Evolutionary conservation across 2,329 filamentous ascomycete species (phyloP), one percentile per base, ranked within the genome.

Genomic region (Colletotrichum cuscutae): DNA sequence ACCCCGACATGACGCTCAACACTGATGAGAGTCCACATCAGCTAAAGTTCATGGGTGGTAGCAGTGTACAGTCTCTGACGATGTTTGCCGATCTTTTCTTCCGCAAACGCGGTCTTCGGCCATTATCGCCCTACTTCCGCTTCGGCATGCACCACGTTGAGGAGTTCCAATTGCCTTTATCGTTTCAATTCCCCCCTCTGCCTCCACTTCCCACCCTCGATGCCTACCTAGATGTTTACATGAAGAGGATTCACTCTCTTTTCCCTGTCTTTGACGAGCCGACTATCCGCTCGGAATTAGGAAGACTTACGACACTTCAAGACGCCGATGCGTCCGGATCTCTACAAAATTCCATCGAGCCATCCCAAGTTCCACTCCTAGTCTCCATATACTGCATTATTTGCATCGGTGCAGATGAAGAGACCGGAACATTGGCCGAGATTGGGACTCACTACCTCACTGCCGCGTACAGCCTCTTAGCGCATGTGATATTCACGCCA

Each of bases 81-180:
- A 67, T 65, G 49, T 79, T 78, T 46, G 74, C 77, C 52, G 77
- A 79, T 30, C 61, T 79, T 15, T 72, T 76, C 67, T 75, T 78
- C 12, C 56, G 70, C 19, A 63, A 71, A 32, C 71, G 75, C 46
- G 72, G 77, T 3, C 71, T 78, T 5, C 68, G 46, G 28, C 75
- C 76, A 1, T 37, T 76, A 4, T 72, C 74, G 19, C 68, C 74
- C n/a, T 70, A 69, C 12, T 78, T 78, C 54, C 71, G 70, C 13
- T 67, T 75, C 54, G 77, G 77, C 3, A 78, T 78, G 74, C 73
- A 73, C 24, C 73, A 76, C 42, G 74, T 74, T 13, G 77, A 77
- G 49, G 76, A 78, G 53, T 77, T 76, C n/a, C 59, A 65, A 8
- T 42, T 78, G 2, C 74, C 77, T 1, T 59, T 78, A 1, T 60